Percentiles rank a stretch among this genome's conserved stretches.
Conservation (phyloP, 116 monocot genomes). For the Phalaenopsis hybrid region DNA sequence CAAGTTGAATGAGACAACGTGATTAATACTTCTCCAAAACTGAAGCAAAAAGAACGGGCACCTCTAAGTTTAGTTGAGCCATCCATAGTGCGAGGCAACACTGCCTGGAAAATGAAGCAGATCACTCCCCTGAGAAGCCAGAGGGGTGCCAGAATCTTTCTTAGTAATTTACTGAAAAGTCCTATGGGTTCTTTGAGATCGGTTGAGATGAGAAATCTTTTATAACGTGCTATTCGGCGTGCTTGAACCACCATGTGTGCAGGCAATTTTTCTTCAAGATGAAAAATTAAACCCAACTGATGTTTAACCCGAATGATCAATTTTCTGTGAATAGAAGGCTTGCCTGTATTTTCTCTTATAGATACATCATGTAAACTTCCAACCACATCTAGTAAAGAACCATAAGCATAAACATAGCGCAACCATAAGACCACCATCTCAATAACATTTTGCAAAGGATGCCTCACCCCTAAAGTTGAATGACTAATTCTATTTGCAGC, state of each 20-base stretch:
- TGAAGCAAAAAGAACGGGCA: conserved; percentile 19
- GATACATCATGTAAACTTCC: too few species aligned
- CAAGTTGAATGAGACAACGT: conserved; percentile 19
- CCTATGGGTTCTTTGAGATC: conserved; percentile 9
- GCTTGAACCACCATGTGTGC: conserved; percentile 54
- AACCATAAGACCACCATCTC: conserved; percentile 37
- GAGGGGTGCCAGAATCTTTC: conserved; percentile 28
- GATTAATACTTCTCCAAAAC: conserved; percentile 42
- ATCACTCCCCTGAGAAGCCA: conserved; percentile 37
- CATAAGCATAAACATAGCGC: conserved; percentile 57
- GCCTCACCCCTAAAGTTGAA: conserved; percentile 7
- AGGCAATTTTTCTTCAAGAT: conserved; percentile 58
- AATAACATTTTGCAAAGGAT: conserved; percentile 31
- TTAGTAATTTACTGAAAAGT: conserved; percentile 10
- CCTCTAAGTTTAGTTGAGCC: conserved; percentile 1
- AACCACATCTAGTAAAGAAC: conserved; percentile 37
- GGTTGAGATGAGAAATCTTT: conserved; percentile 3
- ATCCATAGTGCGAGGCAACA: conserved; percentile 3
- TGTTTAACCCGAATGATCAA: conserved; percentile 16
- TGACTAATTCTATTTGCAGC: conserved; percentile 28
- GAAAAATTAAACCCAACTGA: conserved; percentile 25
- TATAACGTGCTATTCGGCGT: conserved; percentile 52
- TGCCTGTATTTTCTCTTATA: conserved; percentile 14
- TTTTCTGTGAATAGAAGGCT: conserved; percentile 17
- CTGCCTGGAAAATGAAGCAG: conserved; percentile 20